Percentiles rank a stretch among this genome's conserved stretches.
These are phyloP conservation scores for Nigrograna mackinnonii DNA, from an alignment of 2,329 filamentous ascomycete species.

Conservation along the genomic window DNA sequence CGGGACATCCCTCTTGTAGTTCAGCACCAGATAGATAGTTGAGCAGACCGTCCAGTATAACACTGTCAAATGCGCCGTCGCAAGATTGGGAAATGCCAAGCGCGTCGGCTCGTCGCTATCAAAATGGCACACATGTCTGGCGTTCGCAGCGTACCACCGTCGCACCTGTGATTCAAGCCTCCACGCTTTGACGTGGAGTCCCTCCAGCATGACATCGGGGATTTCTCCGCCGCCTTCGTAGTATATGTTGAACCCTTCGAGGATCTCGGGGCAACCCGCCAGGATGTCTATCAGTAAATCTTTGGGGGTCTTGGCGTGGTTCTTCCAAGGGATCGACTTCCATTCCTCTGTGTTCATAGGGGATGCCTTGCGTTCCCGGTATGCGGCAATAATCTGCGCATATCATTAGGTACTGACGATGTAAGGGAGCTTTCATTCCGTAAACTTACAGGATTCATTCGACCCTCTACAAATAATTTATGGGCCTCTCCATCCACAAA, in stretches of 20 bases:
- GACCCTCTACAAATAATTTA: conserved; percentile 26
- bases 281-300: conserved; percentile 39
- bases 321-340: conserved; percentile 41
- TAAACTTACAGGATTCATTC: conserved; percentile 9
- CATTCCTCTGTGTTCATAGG: conserved; percentile 35
- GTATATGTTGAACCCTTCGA: conserved; percentile 29
- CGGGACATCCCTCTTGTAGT: not conserved
- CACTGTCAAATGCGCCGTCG: conserved; percentile 20
- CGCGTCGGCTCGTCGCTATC: conserved; percentile 10
- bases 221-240: not conserved
- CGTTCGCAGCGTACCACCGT: conserved; percentile 17
- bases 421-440: not conserved
- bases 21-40: conserved; percentile 20
- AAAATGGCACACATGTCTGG: conserved; percentile 14
- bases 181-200: conserved; percentile 18
- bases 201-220: conserved; percentile 10
- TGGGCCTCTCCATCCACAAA: conserved; percentile 14
- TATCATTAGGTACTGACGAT: not conserved
- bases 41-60: conserved; percentile 28
- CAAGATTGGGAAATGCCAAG: conserved; percentile 18
- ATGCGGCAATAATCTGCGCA: conserved; percentile 18
- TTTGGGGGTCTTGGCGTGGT: conserved; percentile 31
- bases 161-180: conserved; percentile 21
- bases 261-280: conserved; percentile 31
- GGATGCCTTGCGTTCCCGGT: conserved; percentile 41